Evolutionary conservation across 805 yeast species (phyloP).

Genomic region (Candida insectalens): DNA sequence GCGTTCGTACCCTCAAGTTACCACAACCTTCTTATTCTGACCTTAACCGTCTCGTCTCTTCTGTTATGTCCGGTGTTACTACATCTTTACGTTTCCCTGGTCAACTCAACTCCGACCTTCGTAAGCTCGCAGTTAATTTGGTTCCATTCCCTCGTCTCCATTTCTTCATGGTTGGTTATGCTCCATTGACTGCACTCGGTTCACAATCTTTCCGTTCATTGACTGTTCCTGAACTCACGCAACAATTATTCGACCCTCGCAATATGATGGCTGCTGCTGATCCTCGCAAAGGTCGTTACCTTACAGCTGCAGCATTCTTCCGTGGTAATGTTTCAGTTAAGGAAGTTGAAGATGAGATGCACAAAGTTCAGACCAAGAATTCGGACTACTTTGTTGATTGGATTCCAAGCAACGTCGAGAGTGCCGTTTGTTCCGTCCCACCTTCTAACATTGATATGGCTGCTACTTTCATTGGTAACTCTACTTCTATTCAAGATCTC

Average conservation of each 20-base stretch:
- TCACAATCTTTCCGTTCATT: constrained; percentile 76
- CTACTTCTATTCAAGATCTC: constrained; percentile 86
- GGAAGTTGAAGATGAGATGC: constrained; percentile 93
- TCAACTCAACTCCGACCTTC: constrained; percentile 84
- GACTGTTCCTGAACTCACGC: constrained; percentile 85
- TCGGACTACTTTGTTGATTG: constrained; percentile 84
- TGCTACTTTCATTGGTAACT: constrained; percentile 89
- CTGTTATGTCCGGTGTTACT: constrained; percentile 93
- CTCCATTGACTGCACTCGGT: constrained; percentile 77
- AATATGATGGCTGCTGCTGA: constrained; percentile 96
- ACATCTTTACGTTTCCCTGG: constrained; percentile 93
- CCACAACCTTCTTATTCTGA: constrained; percentile 71
- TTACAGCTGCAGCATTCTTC: constrained; percentile 90
- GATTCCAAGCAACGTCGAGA: constrained; percentile 94
- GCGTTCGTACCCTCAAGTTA: constrained; percentile 77
- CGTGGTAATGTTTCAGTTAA: constrained; percentile 88
- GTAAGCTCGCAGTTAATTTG: constrained; percentile 88
- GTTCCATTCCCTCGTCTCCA: constrained; percentile 94
- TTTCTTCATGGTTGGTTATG: constrained; percentile 92
- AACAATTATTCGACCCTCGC: constrained; percentile 85
- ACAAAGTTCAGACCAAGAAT: constrained; percentile 71
- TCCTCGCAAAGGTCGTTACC: constrained; percentile 82
- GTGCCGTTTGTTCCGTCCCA: constrained; percentile 87
- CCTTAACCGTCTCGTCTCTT: constrained; percentile 72
- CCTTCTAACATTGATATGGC: constrained; percentile 81